phyloP scores from a whole-genome alignment of 805 yeast species.

The Tetrapisispora pingtungensis region DNA sequence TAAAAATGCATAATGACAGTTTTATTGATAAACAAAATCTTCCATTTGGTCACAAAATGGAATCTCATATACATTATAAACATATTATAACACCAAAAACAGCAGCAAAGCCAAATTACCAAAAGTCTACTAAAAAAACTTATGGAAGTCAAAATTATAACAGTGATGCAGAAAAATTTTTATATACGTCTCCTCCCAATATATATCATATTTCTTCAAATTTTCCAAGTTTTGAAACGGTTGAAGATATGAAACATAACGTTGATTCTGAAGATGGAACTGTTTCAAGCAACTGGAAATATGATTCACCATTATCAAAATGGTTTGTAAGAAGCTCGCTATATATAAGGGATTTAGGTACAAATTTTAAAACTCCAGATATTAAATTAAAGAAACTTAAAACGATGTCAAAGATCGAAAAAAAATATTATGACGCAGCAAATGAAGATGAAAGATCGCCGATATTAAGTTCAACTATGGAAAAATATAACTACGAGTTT shows the following conservation, averaged over 20 bases:
- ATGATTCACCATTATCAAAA: constrained; percentile 27
- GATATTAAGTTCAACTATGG: constrained; percentile 8
- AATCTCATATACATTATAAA: constrained; percentile 16
- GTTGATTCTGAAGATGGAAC: not conserved
- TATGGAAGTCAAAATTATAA: constrained; percentile 1
- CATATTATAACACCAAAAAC: constrained; percentile 18
- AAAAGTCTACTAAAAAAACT: not conserved
- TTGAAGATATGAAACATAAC: not conserved
- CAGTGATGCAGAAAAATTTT: constrained; percentile 13
- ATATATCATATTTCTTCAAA: constrained; percentile 16
- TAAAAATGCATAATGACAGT: not conserved
- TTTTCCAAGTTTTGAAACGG: constrained; percentile 7
- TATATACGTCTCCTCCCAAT: constrained; percentile 23
- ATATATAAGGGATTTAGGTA: constrained; percentile 14
- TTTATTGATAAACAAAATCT: constrained; percentile 6
- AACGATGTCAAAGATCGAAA: constrained; percentile 16
- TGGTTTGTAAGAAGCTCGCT: constrained; percentile 27
- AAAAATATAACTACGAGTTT: not conserved
- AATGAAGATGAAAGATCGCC: constrained; percentile 18
- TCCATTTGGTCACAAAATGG: constrained; percentile 8
- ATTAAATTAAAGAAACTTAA: constrained; percentile 22
- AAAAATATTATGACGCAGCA: constrained; percentile 8
- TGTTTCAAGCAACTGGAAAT: constrained; percentile 17
- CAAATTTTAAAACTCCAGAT: constrained; percentile 14
- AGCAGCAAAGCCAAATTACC: constrained; percentile 3